Evolutionary conservation across 2,329 filamentous ascomycete genomes (phyloP), one percentile per base, ranked within the genome.

Genomic region (Aspergillus sp.): DNA sequence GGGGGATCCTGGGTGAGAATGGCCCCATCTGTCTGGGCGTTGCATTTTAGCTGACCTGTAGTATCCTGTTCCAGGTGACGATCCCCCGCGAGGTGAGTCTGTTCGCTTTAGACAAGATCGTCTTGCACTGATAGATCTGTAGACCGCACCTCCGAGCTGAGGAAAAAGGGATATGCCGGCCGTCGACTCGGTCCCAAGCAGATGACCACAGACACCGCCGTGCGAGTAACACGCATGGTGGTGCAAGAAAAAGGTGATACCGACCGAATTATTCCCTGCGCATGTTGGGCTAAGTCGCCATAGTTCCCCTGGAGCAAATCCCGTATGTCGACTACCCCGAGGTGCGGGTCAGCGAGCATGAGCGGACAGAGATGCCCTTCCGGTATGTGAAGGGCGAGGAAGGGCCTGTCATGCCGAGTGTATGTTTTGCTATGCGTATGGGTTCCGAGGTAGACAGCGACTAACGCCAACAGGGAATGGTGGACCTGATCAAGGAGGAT

Each of bases 161-260:
- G 91, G 32, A 86, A 85, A 61, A 94, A 96, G 57, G 91, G 91
- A 3, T 98, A 93, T 50, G 71, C 80, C 36, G 86, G 89, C 36
- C 78, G 91, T 33, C 74, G 91, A 36, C 69, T 98, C 17, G 91
- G 91, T 0, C 85, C 89, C 5, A 80, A 88, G 48, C 91, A 98
- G 62, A 95, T 98, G 89, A 96, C 91, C 3, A 98, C 91, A 4
- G 91, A 98, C 58, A 98, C 91, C 13, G 91, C 91, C 4, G 91
- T 95, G 31, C 75, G 91, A 45, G 89, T 95, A 27, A 96, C 91
- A 19, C 76, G 91, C 44, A 80, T 93, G 47, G 82, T 96, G 4
- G 78, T 88, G 8, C 82, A 93, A 52, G 76, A 88, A 44, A 82
- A 82, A 66, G 74, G 88, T 93, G 32, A 35, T 24, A 11, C 14